Percentiles rank a stretch among this genome's conserved stretches.
phyloP scores from a whole-genome alignment of 169 alveolate genomes.

The Nephromyces sp. region DNA sequence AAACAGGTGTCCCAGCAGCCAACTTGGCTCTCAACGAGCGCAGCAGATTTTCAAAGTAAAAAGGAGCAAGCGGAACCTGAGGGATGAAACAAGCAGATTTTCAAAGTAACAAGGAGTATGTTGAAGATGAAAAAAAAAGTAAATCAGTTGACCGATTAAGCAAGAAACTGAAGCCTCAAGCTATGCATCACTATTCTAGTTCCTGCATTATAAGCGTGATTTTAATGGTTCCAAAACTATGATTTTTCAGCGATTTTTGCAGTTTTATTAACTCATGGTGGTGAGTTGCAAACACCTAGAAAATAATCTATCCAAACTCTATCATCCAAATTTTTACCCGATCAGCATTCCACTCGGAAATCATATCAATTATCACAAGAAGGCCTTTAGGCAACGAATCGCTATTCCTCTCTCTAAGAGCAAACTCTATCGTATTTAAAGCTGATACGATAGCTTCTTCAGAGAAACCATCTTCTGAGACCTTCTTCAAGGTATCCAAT shows the following conservation, averaged over 20 bases:
- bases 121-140: no score
- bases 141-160: no score
- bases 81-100: background rate
- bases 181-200: no score
- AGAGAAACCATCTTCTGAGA: conserved; percentile 3
- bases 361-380: conserved; percentile 1
- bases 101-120: background rate
- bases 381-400: conserved; percentile 27
- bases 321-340: background rate
- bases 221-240: no score
- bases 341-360: conserved; percentile 4
- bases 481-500: background rate
- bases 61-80: conserved; percentile 13
- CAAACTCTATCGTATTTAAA: conserved; percentile 10
- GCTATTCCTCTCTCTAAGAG: conserved; percentile 17
- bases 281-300: no score
- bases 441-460: conserved; percentile 24
- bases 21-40: background rate
- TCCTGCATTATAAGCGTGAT: no score
- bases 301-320: no score
- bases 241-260: no score
- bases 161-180: no score
- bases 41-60: conserved; percentile 10
- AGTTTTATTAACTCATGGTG: no score
- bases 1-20: conserved; percentile 14